Evolutionary conservation across 2,329 filamentous ascomycete species (phyloP).

Genomic region (Botrytis sinoallii): DNA sequence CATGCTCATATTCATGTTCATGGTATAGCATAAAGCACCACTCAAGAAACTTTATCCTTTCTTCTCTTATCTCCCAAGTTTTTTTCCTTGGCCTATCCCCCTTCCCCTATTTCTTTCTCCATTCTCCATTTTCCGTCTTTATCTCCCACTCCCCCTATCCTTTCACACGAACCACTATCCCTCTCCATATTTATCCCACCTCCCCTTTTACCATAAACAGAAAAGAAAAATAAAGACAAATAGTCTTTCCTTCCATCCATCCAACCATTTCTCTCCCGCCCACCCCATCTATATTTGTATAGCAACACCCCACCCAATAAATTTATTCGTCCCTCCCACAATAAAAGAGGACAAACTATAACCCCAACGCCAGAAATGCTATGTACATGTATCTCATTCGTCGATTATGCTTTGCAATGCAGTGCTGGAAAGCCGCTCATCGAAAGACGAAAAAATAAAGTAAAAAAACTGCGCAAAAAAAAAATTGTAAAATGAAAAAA

Average conservation of each 20-base stretch:
- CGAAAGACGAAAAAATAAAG: not conserved
- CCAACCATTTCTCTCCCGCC: not conserved
- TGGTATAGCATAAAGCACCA: not conserved
- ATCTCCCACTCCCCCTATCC: not conserved
- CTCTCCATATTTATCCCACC: not conserved
- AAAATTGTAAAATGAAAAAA: slow-evolving; percentile 2
- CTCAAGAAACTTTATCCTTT: not conserved
- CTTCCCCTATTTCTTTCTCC: not conserved
- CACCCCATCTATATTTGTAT: slow-evolving; percentile 9
- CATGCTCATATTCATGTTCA: not conserved
- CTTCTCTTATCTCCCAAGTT: not conserved
- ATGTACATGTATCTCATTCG: slow-evolving; percentile 17
- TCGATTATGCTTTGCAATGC: slow-evolving; percentile 12
- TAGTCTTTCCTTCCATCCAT: not conserved
- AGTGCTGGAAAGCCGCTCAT: slow-evolving; percentile 2
- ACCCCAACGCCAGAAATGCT: slow-evolving; percentile 19
- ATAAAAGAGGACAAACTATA: not conserved
- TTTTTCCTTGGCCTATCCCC: not conserved
- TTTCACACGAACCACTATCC: not conserved
- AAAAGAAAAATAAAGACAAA: not conserved
- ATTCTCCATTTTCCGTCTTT: not conserved
- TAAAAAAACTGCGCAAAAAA: not conserved
- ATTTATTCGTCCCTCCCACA: slow-evolving; percentile 3
- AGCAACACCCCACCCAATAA: slow-evolving; percentile 8
- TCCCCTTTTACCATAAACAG: not conserved